Percentiles rank a stretch among this genome's conserved stretches.
phyloP scores from a whole-genome alignment of 2,329 filamentous ascomycete species.

The Colletotrichum lentis region DNA sequence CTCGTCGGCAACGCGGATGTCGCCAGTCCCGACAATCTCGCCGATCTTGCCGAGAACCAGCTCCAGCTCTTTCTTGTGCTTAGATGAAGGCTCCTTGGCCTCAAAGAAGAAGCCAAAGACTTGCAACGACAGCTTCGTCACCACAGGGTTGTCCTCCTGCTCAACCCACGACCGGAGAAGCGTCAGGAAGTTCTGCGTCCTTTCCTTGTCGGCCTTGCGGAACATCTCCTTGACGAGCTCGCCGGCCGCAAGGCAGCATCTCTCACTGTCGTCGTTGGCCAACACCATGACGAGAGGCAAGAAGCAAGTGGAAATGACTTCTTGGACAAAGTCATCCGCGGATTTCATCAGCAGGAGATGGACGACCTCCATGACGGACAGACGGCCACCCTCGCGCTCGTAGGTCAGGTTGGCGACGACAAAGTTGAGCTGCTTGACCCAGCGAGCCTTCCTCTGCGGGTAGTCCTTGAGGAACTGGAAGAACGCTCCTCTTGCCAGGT shows the following conservation, averaged over 20 bases:
- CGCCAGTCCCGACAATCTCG: conserved; percentile 62
- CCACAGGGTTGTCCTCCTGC: conserved; percentile 74
- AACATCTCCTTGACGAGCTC: conserved; percentile 84
- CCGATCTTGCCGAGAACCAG: conserved; percentile 66
- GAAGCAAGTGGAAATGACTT: conserved; percentile 83
- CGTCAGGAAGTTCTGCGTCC: conserved; percentile 72
- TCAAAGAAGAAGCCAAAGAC: conserved; percentile 87
- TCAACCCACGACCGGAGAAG: conserved; percentile 80
- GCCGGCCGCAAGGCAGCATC: conserved; percentile 83
- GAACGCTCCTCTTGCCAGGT: conserved; percentile 87
- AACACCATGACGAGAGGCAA: conserved; percentile 85
- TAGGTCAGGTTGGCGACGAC: conserved; percentile 92
- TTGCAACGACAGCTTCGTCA: conserved; percentile 79
- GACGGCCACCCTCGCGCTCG: conserved; percentile 83
- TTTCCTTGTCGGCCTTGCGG: conserved; percentile 76
- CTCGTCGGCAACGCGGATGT: conserved; percentile 65
- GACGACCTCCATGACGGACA: conserved; percentile 92
- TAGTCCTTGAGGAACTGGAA: conserved; percentile 95
- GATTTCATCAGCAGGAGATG: conserved; percentile 88
- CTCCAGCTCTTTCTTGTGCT: conserved; percentile 72
- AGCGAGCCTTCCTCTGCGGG: conserved; percentile 87
- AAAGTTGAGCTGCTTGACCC: conserved; percentile 89
- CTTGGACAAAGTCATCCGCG: conserved; percentile 80
- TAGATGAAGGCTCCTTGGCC: conserved; percentile 63
- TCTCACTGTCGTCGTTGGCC: conserved; percentile 85